Conservation (phyloP, 345 rosid species). For the Citrus sp. region DNA sequence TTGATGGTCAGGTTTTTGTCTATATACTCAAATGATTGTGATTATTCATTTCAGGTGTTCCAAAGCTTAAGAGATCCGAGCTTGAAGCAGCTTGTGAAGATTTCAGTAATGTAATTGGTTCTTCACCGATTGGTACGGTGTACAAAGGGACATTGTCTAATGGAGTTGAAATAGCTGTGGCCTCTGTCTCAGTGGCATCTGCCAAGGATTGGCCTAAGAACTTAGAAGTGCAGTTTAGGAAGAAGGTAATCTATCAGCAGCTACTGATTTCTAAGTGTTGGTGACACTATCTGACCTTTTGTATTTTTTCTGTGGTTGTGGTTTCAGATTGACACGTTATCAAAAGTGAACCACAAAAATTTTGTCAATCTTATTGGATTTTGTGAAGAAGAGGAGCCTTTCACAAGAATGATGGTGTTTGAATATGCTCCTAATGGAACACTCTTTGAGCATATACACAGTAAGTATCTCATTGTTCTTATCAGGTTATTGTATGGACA, state of each 20-base stretch:
- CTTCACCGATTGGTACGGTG: slow-evolving; percentile 62
- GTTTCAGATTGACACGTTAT: slow-evolving; percentile 71
- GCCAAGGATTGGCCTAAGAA: slow-evolving; percentile 64
- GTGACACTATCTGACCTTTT: neutral
- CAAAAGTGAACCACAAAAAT: slow-evolving; percentile 91
- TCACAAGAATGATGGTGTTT: slow-evolving; percentile 96
- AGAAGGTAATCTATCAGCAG: slow-evolving; percentile 50
- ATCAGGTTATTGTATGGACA: neutral
- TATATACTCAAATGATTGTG: neutral
- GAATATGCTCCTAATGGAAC: slow-evolving; percentile 97
- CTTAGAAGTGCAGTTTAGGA: slow-evolving; percentile 69
- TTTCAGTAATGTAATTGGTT: slow-evolving; percentile 84
- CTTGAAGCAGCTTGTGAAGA: slow-evolving; percentile 94
- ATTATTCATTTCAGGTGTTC: slow-evolving; percentile 63
- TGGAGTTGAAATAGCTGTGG: slow-evolving; percentile 92
- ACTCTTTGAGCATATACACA: slow-evolving; percentile 83
- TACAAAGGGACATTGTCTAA: slow-evolving; percentile 91
- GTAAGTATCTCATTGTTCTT: slow-evolving; percentile 37
- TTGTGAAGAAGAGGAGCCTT: slow-evolving; percentile 79
- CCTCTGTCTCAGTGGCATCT: slow-evolving; percentile 46
- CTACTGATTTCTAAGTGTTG: neutral
- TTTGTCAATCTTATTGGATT: slow-evolving; percentile 86
- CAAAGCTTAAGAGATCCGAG: slow-evolving; percentile 77
- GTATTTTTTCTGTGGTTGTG: slow-evolving; percentile 13
- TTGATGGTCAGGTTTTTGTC: neutral